Percentiles rank a stretch among this genome's conserved stretches.
Conservation (phyloP, 2,329 filamentous ascomycete species). For the Xylariaceae sp. region DNA sequence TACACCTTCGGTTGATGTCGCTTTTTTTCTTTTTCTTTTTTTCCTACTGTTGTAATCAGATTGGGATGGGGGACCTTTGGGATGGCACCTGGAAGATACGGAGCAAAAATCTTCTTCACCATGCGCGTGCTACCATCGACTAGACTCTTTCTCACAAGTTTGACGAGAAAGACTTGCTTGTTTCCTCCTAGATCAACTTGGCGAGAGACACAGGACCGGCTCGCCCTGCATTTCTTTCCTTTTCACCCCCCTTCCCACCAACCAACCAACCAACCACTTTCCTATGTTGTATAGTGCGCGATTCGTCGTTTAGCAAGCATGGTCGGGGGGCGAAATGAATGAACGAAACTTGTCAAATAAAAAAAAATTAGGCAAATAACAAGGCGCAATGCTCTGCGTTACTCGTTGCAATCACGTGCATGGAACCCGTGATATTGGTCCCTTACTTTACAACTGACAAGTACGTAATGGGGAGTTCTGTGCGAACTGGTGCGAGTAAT, state of each 20-base stretch:
- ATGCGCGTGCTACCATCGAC: conserved; percentile 8
- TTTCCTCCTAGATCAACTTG: conserved; percentile 1
- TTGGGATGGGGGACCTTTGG: conserved; percentile 7
- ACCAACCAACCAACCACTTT: not conserved
- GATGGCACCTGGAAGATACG: conserved; percentile 6
- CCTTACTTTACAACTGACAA: too few species aligned
- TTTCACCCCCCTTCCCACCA: not conserved
- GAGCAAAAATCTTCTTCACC: conserved; percentile 6
- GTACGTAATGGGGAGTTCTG: too few species aligned
- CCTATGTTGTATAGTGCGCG: conserved; percentile 15
- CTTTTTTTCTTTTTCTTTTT: conserved; percentile 3
- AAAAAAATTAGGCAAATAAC: not conserved
- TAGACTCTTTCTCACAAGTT: conserved; percentile 9
- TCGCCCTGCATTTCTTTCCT: not conserved
- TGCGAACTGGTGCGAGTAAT: too few species aligned
- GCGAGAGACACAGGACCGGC: not conserved
- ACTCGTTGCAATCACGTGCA: not conserved
- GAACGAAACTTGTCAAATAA: not conserved
- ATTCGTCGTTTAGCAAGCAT: conserved; percentile 1
- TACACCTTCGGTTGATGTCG: conserved; percentile 3
- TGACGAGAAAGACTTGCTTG: not conserved
- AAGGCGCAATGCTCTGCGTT: too few species aligned
- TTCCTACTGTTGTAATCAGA: conserved; percentile 10
- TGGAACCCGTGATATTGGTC: not conserved
- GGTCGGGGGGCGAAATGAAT: not conserved